These are phyloP conservation scores for Penicillium arizonense DNA, from an alignment of 495 filamentous ascomycete species.

Conservation along the genomic window DNA sequence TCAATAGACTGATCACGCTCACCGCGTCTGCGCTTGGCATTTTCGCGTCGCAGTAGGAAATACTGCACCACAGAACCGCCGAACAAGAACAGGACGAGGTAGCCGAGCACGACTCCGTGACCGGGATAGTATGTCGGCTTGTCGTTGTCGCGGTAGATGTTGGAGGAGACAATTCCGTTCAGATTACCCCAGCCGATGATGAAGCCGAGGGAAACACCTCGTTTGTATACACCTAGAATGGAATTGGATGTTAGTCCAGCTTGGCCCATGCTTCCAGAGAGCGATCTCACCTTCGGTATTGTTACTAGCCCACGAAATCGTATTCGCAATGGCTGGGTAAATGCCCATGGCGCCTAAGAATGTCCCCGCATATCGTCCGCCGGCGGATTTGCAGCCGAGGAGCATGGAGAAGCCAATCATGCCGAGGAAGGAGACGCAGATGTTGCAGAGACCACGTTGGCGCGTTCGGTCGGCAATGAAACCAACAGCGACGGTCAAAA, in stretches of 20 bases:
- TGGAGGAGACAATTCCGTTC: constrained; percentile 79
- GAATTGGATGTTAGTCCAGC: not conserved
- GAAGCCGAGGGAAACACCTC: constrained; percentile 81
- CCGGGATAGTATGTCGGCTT: constrained; percentile 56
- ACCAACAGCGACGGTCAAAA: constrained; percentile 74
- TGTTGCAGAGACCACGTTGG: constrained; percentile 81
- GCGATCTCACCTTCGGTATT: constrained; percentile 68
- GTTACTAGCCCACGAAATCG: constrained; percentile 85
- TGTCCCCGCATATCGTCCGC: constrained; percentile 75
- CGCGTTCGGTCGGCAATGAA: constrained; percentile 76
- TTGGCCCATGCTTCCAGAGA: not conserved
- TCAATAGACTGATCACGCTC: constrained; percentile 66
- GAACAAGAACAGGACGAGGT: constrained; percentile 58
- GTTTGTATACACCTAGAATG: constrained; percentile 73
- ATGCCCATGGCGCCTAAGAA: constrained; percentile 89
- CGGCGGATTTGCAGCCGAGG: constrained; percentile 54
- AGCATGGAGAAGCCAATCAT: constrained; percentile 81
- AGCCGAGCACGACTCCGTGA: constrained; percentile 58
- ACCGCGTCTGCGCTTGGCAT: constrained; percentile 49
- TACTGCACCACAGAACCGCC: constrained; percentile 65
- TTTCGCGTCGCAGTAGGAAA: constrained; percentile 50
- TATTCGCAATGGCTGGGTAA: constrained; percentile 90
- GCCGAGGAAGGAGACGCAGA: constrained; percentile 65
- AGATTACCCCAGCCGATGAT: constrained; percentile 94
- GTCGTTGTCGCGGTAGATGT: constrained; percentile 61